Evolutionary conservation across 495 filamentous ascomycete species (phyloP).

Genomic region (Chaetomium fimeti): DNA sequence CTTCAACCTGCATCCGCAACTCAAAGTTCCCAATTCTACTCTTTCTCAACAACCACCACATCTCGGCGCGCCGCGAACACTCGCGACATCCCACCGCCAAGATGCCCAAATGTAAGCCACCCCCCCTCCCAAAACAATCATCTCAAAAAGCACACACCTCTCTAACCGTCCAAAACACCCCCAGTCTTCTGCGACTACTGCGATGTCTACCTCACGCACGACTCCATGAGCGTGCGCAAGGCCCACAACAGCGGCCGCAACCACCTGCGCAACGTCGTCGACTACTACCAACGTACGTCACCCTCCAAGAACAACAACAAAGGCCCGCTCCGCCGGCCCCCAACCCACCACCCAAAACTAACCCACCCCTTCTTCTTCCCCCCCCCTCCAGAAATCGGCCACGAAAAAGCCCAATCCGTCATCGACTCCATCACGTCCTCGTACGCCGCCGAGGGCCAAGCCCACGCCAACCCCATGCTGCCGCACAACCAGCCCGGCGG

Average conservation of each 20-base stretch:
- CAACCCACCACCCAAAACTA: not conserved
- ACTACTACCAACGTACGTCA: slow-evolving; percentile 95
- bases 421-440: slow-evolving; percentile 96
- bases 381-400: slow-evolving; percentile 74
- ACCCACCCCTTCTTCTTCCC: not conserved
- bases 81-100: slow-evolving; percentile 28
- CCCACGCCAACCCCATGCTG: slow-evolving; percentile 78
- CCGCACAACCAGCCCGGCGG: slow-evolving; percentile 58
- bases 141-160: not conserved
- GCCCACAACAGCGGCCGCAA: slow-evolving; percentile 96
- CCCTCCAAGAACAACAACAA: not conserved
- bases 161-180: not conserved
- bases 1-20: not conserved
- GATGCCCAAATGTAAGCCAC: slow-evolving; percentile 48
- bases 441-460: slow-evolving; percentile 90
- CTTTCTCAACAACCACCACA: slow-evolving; percentile 3
- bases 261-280: slow-evolving; percentile 93
- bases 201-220: slow-evolving; percentile 99
- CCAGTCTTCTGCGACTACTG: slow-evolving; percentile 86
- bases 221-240: slow-evolving; percentile 99
- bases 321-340: slow-evolving; percentile 4
- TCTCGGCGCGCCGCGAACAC: slow-evolving; percentile 12
- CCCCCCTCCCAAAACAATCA: not conserved
- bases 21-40: not conserved
- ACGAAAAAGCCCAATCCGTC: slow-evolving; percentile 96